Evolutionary conservation across 768 basidiomycete species (phyloP), one percentile per base, ranked within the genome.

Genomic region (Phlebiopsis gigantea): DNA sequence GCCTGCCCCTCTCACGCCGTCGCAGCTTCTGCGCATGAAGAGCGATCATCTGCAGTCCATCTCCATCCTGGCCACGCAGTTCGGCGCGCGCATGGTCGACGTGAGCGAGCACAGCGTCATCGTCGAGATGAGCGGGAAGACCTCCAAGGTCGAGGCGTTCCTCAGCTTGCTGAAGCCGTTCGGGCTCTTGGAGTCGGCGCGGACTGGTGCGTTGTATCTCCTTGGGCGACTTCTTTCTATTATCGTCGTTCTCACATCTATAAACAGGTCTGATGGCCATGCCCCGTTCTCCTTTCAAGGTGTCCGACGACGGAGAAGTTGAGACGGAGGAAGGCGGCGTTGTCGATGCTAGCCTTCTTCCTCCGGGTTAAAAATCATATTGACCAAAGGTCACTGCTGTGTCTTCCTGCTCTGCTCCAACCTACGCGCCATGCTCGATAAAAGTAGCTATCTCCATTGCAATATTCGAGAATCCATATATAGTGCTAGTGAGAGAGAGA

Each of bases 21-120:
- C 86, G 21, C 85, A 99, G 73, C 91, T 89, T 0, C 83, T 98
- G 21, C 87, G 91, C 58, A 75, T 85, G 55, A 95, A 96, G 74
- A 92, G 95, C 71, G 82, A 92, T 63, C 87, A 98, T 68, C 69
- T 98, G 28, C 85, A 88, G 47, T 90, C 91, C n/a, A 87, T 99
- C 68, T 82, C 85, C 49, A 81, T 84, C 49, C 85, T 99, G 25
- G 80, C 93, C 0, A 70, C 78, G 34, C 95, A 98, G 70, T 99
- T 99, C 59, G 88, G 90, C 19, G 97, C 90, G 2, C 88, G 87
- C 67, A 83, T 98, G 56, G 94, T 97, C 25, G 97, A 99, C 70
- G 85, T 99, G 56, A 89, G 89, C 73, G 93, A 97, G 71, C 85
- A 98, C 68, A 90, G 88, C 66, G 87, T 97, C 42, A 97, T 98